A percentile compares a stretch with the other conserved stretches of the same genome.
Evolutionary conservation across 345 rosid genomes (phyloP).

Genomic region (Litchi chinensis): DNA sequence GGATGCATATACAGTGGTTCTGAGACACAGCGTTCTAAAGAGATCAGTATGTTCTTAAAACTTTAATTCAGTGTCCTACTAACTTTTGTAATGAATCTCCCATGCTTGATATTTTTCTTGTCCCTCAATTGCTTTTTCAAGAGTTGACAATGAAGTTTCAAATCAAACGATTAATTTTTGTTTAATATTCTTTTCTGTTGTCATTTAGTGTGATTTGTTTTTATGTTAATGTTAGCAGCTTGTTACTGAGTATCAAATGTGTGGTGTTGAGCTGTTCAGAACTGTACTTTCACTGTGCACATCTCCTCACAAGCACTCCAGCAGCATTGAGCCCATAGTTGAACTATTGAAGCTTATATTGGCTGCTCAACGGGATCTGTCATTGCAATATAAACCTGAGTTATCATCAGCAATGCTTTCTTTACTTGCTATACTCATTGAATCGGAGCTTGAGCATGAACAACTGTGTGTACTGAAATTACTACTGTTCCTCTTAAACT

Average conservation of each 20-base stretch:
- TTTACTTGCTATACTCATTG: constrained; percentile 53
- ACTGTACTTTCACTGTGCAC: constrained; percentile 46
- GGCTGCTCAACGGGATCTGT: constrained; percentile 65
- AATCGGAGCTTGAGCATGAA: constrained; percentile 80
- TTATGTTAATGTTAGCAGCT: constrained; percentile 40
- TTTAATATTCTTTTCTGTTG: background rate
- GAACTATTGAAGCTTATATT: constrained; percentile 63
- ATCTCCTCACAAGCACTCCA: constrained; percentile 41
- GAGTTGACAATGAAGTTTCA: constrained; percentile 1
- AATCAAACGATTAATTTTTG: background rate
- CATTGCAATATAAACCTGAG: constrained; percentile 51
- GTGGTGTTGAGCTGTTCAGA: constrained; percentile 61
- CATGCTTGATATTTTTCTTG: constrained; percentile 15
- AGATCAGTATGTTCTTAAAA: constrained; percentile 49
- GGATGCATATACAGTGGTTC: constrained; percentile 64
- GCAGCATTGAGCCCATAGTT: constrained; percentile 46
- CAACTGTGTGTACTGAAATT: constrained; percentile 69
- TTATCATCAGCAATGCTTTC: constrained; percentile 56
- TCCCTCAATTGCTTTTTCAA: background rate
- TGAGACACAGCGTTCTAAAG: constrained; percentile 52
- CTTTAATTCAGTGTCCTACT: background rate
- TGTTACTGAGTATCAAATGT: constrained; percentile 53
- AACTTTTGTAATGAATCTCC: background rate
- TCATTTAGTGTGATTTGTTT: constrained; percentile 10
- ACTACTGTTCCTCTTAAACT: constrained; percentile 61